Base-by-base conservation (phyloP, 2,329 filamentous ascomycete species). In the Hymenoscyphus infarciens region DNA sequence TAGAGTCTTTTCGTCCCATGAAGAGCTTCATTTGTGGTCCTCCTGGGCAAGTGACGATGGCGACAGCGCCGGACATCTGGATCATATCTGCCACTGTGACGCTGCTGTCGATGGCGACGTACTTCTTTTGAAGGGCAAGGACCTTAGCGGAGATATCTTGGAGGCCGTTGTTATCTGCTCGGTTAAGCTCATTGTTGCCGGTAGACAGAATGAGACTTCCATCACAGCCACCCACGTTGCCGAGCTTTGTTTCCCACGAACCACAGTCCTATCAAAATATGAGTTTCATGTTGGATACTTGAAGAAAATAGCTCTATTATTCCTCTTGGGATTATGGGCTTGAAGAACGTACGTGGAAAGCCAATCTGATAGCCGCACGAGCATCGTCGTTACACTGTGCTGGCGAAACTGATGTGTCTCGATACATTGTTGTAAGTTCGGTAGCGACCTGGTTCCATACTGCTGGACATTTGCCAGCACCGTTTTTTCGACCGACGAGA, bases 231-330 rank as follows among this genome's bases (percentile, higher is more conserved):
- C 67, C 66, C 3, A 61, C 61, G 3, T 53, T 25, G 27, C 66
- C 66, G 49, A 62, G 57, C 16, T 61, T 29, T 1, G 39, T 60
- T 22, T 65, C 45, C 64, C 66, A 69, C 1, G 64, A 45, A 3
- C 66, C 67, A 27, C 64, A 66, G 29, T 69, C 67, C 35, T 67
- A 65, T 27, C 63, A 66, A 5, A 59, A 62, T 19, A 57, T 63
- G 42, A 63, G 53, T 25, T 56, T 29, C 33, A 42, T 55, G 22
- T 49, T 45, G 5, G 8, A 15, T 19, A 42, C 6, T 29, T 11
- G 5, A 29, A 8, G 57, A 25, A 10, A 16, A 22, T 6, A 39
- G 33, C 10, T 57, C 19, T 25, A 35, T 35, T 22, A 7, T 11
- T 49, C 25, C 22, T 7, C 42, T 49, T 11, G 6, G 16, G 33